Percentiles rank a stretch among this genome's conserved stretches.
Conservation (phyloP, 148 eudicot species). For the Nepenthes mirabilis region DNA sequence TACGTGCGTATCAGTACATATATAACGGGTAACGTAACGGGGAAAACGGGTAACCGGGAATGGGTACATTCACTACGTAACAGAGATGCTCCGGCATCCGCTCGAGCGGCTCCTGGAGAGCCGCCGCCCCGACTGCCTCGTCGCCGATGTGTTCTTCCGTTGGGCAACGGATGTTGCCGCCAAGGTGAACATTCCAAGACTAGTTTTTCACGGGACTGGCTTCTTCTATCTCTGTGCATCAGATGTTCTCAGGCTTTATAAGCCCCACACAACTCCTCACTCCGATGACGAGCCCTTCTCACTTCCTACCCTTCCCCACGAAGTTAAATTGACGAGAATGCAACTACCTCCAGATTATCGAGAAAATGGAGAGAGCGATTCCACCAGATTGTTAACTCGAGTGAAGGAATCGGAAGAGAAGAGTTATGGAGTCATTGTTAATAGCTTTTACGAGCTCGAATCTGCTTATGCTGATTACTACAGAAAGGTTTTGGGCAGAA, state of each 20-base stretch:
- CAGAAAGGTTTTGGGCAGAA: background rate
- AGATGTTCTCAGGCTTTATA: constrained; percentile 11
- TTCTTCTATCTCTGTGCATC: constrained; percentile 14
- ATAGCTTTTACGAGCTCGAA: constrained; percentile 24
- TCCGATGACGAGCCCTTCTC: constrained; percentile 18
- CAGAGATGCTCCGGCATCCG: constrained; percentile 9
- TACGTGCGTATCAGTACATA: no score
- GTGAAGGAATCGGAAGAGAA: constrained; percentile 9
- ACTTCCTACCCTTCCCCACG: constrained; percentile 25
- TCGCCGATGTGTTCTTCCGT: constrained; percentile 32
- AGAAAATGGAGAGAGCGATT: background rate
- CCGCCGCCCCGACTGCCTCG: constrained; percentile 5
- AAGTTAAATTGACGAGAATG: constrained; percentile 8
- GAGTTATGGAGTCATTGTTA: constrained; percentile 25
- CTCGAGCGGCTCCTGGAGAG: constrained; percentile 7
- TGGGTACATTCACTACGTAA: constrained; percentile 5
- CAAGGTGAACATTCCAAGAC: constrained; percentile 20
- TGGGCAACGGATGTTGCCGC: constrained; percentile 28
- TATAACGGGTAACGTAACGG: no score
- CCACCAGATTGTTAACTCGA: background rate
- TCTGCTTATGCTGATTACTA: constrained; percentile 4
- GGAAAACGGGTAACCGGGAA: background rate
- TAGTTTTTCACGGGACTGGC: constrained; percentile 24
- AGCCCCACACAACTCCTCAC: constrained; percentile 11
- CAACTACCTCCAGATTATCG: constrained; percentile 6